phyloP scores from a whole-genome alignment of 192 early-diverging fungal genomes.

The Podila horticola region DNA sequence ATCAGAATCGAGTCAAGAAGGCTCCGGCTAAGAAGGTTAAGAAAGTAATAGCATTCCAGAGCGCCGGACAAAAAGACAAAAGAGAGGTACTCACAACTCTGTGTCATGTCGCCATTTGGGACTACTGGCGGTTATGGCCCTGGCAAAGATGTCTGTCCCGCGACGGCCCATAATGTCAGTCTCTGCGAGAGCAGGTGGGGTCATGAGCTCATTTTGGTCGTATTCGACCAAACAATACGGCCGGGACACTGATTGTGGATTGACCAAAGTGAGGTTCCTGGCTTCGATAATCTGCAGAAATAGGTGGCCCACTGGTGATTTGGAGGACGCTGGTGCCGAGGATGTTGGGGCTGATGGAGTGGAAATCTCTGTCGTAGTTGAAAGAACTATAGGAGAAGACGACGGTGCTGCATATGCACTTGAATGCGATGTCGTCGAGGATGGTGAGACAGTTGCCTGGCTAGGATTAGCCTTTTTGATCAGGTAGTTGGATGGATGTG shows the following conservation, averaged over 20 bases:
- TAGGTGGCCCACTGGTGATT: conserved; percentile 35
- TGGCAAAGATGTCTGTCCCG: conserved; percentile 49
- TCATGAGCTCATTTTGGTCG: conserved; percentile 52
- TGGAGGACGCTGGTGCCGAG: conserved; percentile 4
- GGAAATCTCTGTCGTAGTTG: neutral
- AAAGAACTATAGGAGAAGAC: neutral
- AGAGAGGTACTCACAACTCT: conserved; percentile 44
- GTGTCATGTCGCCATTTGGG: conserved; percentile 57
- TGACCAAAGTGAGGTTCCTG: conserved; percentile 46
- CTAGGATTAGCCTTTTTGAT: conserved; percentile 17
- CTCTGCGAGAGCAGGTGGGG: conserved; percentile 26
- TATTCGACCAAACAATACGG: conserved; percentile 55
- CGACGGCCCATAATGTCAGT: conserved; percentile 21
- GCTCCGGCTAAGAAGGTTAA: neutral
- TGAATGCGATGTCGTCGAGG: neutral
- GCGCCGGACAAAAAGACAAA: conserved; percentile 4
- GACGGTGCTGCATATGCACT: neutral
- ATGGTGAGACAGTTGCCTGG: neutral
- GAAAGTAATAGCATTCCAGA: neutral
- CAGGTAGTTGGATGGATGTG: conserved; percentile 42
- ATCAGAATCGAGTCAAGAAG: neutral
- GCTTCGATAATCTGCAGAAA: conserved; percentile 54
- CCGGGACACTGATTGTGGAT: conserved; percentile 40
- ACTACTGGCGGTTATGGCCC: conserved; percentile 49
- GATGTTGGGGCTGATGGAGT: neutral